Base-by-base conservation (phyloP, 164 flowering plant genomes). In the Sedum album region DNA sequence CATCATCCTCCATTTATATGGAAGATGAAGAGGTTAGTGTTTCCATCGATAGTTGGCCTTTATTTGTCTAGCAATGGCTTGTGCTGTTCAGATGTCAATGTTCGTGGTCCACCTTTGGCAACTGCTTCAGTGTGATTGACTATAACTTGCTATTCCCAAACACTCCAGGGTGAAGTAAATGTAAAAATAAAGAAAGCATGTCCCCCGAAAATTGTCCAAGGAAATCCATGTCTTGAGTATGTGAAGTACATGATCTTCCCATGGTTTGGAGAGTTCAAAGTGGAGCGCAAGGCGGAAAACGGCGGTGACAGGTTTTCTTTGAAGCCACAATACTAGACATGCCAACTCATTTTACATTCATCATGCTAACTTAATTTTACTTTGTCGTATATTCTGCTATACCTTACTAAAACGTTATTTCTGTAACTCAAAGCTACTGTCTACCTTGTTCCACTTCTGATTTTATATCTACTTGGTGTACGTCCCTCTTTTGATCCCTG, bases 121-220 rank as follows among this genome's bases (percentile, higher is more conserved):
- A n/a, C n/a, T n/a, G n/a, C 17, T 18, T 66, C 46, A 6, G 20
- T 66, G 15, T n/a, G 4, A n/a, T n/a, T 23, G 26, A 28, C 14
- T 14, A 7, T 28, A 57, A 57, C 18, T 57, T 28, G 17, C 62
- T 28, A 4, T 57, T 13, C 9, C 62, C 73, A 53, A 6, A 69
- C 67, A 25, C 73, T 38, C 3, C 76, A 93, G 97, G 91, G 84
- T 17, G 97, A 90, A 57, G 97, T 94, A 57, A 94, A 87, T 77
- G 66, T 82, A 55, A 94, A 94, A 78, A 94, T 94, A 69, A 90
- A 88, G 80, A 90, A 87, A 79, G 99, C 99, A 7, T 91, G 99
- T 72, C 99, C 97, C 25, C 97, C 96, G 30, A 71, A 69, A 31
- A 67, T 80, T 11, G 83, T 85, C 26, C 76, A 78, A 63, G 85